Evolutionary conservation across 2,329 filamentous ascomycete species (phyloP), one percentile per base, ranked within the genome.

Genomic region (Chaetomiaceae sp.): DNA sequence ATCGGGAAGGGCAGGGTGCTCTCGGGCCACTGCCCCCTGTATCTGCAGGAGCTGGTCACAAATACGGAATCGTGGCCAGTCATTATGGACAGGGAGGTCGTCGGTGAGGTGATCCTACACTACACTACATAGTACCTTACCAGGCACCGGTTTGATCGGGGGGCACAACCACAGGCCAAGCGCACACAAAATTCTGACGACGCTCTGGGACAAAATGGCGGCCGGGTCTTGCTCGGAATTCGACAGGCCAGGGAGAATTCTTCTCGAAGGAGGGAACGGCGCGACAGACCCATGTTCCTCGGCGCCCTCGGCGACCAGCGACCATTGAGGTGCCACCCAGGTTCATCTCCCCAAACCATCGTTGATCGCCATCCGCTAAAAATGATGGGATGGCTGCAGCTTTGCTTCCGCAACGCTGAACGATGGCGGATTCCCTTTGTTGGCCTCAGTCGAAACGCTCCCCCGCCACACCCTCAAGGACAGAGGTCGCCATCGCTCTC

Each of bases 181-280:
- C 14, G 29, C 51, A 9, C 43, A 52, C 47, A 57, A 47, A 56
- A 43, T 33, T 30, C 51, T 49, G 47, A 48, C 41, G 27, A 47
- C 37, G 33, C n/a, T 42, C 23, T 38, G 14, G 29, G 37, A 37
- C 33, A 21, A 53, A 53, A 55, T 53, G 46, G 56, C 52, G 48
- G 34, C 25, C 32, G 20, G 43, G 30, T 50, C 32, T 34, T 42
- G n/a, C n/a, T n/a, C n/a, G 51, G 46, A 46, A 43, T 40, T 27
- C 16, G 48, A 48, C 36, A 40, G 45, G 49, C 14, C 30, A 32
- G 34, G 32, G 47, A 14, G 38, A 43, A 44, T 13, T 44, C 45
- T 53, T 54, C 50, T 56, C 45, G 48, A 57, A 55, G 45, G 48
- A 56, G 34, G 36, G 14, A 21, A 47, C 48, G 48, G 45, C 30